Evolutionary conservation across 192 early-diverging fungal species (phyloP).

Genomic region (Chytriomyces confervae): DNA sequence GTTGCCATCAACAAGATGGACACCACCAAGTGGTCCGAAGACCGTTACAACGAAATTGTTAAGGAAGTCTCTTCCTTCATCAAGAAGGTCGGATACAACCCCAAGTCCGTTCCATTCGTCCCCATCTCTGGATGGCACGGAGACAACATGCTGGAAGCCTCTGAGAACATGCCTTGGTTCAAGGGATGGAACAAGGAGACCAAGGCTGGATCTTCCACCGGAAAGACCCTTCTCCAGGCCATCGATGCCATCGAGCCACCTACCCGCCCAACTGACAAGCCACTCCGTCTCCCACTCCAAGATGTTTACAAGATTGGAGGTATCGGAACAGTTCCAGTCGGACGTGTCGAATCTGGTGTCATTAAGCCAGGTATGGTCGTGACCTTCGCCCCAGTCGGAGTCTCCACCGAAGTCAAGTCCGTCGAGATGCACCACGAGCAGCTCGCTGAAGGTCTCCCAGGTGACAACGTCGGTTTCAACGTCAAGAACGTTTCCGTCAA

Average conservation of each 20-base stretch:
- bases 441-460: slow-evolving; percentile 84
- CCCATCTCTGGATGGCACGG: slow-evolving; percentile 99
- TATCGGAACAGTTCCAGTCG: slow-evolving; percentile 96
- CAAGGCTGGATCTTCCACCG: slow-evolving; percentile 67
- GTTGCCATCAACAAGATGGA: slow-evolving; percentile 99
- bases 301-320: slow-evolving; percentile 99
- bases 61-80: slow-evolving; percentile 95
- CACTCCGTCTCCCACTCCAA: slow-evolving; percentile 96
- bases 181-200: slow-evolving; percentile 95
- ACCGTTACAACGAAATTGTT: slow-evolving; percentile 94
- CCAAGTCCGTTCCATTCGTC: slow-evolving; percentile 89
- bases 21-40: slow-evolving; percentile 93
- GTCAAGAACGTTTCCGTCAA: slow-evolving; percentile 98
- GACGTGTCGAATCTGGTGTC: slow-evolving; percentile 95
- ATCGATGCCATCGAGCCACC: slow-evolving; percentile 96
- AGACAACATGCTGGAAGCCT: slow-evolving; percentile 97
- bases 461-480: slow-evolving; percentile 99
- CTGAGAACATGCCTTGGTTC: slow-evolving; percentile 95
- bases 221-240: slow-evolving; percentile 90
- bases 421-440: slow-evolving; percentile 99
- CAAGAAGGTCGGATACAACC: slow-evolving; percentile 98
- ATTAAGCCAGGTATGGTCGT: slow-evolving; percentile 88
- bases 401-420: slow-evolving; percentile 94
- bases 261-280: slow-evolving; percentile 85
- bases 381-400: slow-evolving; percentile 85